phyloP scores from a whole-genome alignment of 371 early-diverging fungal species.

The Capniomyces stellatus region DNA sequence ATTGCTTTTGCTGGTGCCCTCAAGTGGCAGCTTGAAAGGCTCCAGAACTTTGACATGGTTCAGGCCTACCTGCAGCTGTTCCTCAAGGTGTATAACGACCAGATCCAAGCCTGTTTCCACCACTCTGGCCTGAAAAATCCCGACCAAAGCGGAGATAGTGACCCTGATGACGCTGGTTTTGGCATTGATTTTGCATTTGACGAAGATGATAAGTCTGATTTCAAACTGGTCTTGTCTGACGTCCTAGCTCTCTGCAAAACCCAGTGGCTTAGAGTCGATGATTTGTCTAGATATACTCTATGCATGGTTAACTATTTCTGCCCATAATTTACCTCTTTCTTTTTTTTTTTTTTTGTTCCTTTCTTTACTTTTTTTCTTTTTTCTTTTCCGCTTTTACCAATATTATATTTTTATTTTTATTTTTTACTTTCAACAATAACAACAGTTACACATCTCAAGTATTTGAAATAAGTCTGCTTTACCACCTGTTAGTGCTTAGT shows the following conservation, averaged over 20 bases:
- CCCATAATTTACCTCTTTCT: not conserved
- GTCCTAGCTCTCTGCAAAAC: slow-evolving; percentile 27
- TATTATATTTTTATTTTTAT: not conserved
- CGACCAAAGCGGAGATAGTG: too few relatives aligned
- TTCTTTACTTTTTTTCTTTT: not conserved
- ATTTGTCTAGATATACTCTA: slow-evolving; percentile 56
- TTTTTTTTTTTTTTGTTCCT: not conserved
- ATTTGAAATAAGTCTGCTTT: not conserved
- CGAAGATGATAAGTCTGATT: slow-evolving; percentile 8
- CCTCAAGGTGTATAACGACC: slow-evolving; percentile 57
- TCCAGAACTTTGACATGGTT: slow-evolving; percentile 68
- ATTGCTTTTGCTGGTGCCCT: slow-evolving; percentile 43
- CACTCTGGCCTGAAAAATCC: not conserved
- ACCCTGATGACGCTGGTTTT: not conserved
- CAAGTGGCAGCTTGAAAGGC: slow-evolving; percentile 32
- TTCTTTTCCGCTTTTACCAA: not conserved
- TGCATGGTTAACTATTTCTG: slow-evolving; percentile 51
- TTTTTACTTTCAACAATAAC: not conserved
- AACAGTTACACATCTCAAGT: not conserved
- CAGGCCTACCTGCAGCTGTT: slow-evolving; percentile 64
- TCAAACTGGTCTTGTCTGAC: slow-evolving; percentile 28
- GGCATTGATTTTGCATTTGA: slow-evolving; percentile 1
- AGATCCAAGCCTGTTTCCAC: slow-evolving; percentile 24
- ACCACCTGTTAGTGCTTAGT: not conserved
- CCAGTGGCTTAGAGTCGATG: slow-evolving; percentile 46